Base-by-base conservation (phyloP, 2,329 filamentous ascomycete species). In the Fusarium multiceps region DNA sequence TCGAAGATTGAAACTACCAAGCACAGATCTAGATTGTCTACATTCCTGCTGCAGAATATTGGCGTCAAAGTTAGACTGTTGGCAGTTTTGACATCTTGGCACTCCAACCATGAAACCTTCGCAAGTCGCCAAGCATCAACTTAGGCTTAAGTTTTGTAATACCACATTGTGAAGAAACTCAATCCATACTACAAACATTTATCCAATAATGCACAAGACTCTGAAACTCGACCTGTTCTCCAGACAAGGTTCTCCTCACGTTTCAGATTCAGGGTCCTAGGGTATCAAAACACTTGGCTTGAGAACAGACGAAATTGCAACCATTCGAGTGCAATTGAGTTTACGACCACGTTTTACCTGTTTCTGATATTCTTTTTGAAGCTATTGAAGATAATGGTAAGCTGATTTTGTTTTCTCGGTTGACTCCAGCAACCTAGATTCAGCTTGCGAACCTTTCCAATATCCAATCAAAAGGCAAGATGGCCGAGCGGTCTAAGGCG, bases 401-500 rank as follows among this genome's bases (percentile, higher is more conserved):
- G n/a, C n/a, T n/a, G n/a, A n/a, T n/a, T 37, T 34, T 27, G 28
- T 30, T 30, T 30, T 30, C 28, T 14, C 13, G 28, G 6, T 30
- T 13, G 28, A 30, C 6, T 34, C 30, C 32, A 34, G 11, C 6
- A 4, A 34, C 3, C 3, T 41, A 51, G 48, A 3, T 1, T 0
- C 14, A 18, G 4, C 1, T 59, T 64, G 13, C 7, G 4, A 6
- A 1, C 1, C 3, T 0, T 4, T 3, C 1, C 9, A 23, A 1
- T 18, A 50, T 58, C 61, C 61, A 64, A 58, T 64, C 40, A 49
- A 2, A 63, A 63, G 61, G 61, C 59, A 64, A 64, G 61, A 64
- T 64, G 61, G 61, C 61, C 61, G 61, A 64, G 61, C 59, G 61
- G 61, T 64, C 61, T 64, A 64, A 64, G 61, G 61, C 61, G 61